Percentiles rank a stretch among this genome's conserved stretches.
Conservation (phyloP, 169 alveolate genomes). For the Plasmodium reichenowi region DNA sequence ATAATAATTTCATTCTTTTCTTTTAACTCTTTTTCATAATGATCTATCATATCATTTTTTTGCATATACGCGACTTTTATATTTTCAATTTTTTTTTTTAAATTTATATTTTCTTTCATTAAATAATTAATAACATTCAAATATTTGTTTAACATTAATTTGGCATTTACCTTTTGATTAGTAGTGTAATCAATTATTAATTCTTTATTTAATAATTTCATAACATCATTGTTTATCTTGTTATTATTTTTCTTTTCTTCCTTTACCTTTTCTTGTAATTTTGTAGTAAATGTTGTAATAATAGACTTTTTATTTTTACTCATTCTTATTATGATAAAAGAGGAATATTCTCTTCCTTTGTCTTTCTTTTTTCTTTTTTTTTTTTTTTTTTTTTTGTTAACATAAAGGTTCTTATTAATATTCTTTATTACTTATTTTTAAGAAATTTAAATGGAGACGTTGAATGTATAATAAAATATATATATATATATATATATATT, state of each 20-base stretch:
- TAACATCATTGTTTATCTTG: conserved; percentile 45
- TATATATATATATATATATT: too few species aligned
- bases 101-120: conserved; percentile 65
- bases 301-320: conserved; percentile 36
- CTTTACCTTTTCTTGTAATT: conserved; percentile 38
- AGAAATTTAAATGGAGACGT: too few species aligned
- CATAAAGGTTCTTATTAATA: not conserved
- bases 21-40: conserved; percentile 67
- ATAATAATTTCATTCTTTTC: conserved; percentile 51
- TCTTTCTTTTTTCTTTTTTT: not conserved
- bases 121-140: conserved; percentile 46
- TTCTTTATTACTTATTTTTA: not conserved
- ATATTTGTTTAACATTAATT: conserved; percentile 56
- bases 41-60: conserved; percentile 31
- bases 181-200: conserved; percentile 56
- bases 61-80: conserved; percentile 2
- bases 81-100: conserved; percentile 59
- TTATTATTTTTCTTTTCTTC: conserved; percentile 19
- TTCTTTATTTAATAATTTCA: conserved; percentile 63
- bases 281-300: conserved; percentile 13
- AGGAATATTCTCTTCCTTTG: not conserved
- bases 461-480: too few species aligned
- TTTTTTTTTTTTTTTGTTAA: too few species aligned
- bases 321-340: not conserved
- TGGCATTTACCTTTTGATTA: conserved; percentile 50